Evolutionary conservation across 768 basidiomycete species (phyloP).

Genomic region (Albatrellus ellisii): DNA sequence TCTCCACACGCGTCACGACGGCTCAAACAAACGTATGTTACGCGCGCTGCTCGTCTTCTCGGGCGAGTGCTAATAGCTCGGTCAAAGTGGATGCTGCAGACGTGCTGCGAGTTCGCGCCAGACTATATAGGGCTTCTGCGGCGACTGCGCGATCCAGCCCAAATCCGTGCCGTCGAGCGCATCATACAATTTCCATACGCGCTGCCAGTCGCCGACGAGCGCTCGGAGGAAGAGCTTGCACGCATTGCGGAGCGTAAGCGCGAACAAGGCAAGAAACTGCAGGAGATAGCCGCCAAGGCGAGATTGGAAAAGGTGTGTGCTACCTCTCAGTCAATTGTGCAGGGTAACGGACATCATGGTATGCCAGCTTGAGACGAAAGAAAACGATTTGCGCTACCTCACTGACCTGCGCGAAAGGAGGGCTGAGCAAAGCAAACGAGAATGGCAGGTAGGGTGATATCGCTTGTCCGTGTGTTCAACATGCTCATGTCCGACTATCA

Average conservation of each 20-base stretch:
- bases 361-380: conserved; percentile 56
- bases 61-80: not conserved
- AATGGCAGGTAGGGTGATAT: conserved; percentile 45
- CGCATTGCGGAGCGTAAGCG: conserved; percentile 64
- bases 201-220: conserved; percentile 52
- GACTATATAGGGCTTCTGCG: conserved; percentile 66
- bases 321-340: not conserved
- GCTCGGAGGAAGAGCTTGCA: conserved; percentile 82
- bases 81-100: conserved; percentile 79
- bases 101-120: conserved; percentile 69
- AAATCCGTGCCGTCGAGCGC: conserved; percentile 49
- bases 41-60: not conserved
- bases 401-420: conserved; percentile 50
- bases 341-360: not conserved
- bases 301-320: conserved; percentile 66
- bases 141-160: conserved; percentile 49
- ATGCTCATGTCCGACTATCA: conserved; percentile 16
- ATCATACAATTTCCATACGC: conserved; percentile 85
- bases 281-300: conserved; percentile 82
- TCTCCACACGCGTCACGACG: conserved; percentile 72
- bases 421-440: conserved; percentile 47
- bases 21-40: conserved; percentile 59
- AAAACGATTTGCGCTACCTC: conserved; percentile 57
- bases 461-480: not conserved
- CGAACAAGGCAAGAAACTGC: conserved; percentile 80